Conservation (phyloP, 345 rosid species). For the Arabidopsis suecica region DNA sequence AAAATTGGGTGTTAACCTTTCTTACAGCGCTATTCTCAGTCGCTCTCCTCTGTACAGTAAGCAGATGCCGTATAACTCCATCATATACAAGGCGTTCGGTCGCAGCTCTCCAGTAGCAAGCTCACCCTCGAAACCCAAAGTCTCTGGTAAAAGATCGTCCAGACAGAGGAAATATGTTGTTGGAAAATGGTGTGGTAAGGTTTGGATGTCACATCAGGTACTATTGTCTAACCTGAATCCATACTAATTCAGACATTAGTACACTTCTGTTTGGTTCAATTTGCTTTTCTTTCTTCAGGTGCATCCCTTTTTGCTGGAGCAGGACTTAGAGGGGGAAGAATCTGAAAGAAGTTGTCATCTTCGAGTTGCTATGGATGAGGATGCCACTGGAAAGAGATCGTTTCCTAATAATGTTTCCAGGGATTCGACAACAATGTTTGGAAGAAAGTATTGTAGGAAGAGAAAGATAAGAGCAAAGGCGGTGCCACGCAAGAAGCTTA, state of each 20-base stretch:
- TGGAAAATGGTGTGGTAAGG: constrained; percentile 98
- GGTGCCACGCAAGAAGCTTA: constrained; percentile 55
- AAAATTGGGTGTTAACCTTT: constrained; percentile 86
- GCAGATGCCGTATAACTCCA: constrained; percentile 94
- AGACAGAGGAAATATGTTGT: constrained; percentile 83
- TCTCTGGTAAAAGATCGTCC: constrained; percentile 55
- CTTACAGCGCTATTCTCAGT: constrained; percentile 83
- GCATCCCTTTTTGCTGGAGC: constrained; percentile 67
- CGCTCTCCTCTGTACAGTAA: constrained; percentile 86
- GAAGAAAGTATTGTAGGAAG: constrained; percentile 67
- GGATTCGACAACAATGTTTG: constrained; percentile 44
- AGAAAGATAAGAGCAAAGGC: constrained; percentile 59
- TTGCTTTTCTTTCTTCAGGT: constrained; percentile 67
- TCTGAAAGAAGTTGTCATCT: constrained; percentile 54
- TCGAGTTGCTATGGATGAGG: constrained; percentile 51
- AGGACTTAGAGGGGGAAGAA: constrained; percentile 64
- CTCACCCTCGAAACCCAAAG: constrained; percentile 52
- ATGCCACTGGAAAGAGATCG: constrained; percentile 50
- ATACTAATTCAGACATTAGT: constrained; percentile 1
- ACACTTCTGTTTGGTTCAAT: constrained; percentile 20
- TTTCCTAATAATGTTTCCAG: constrained; percentile 42
- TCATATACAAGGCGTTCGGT: constrained; percentile 86
- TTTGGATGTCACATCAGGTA: constrained; percentile 99
- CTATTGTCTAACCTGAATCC: not conserved
- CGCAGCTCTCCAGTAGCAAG: constrained; percentile 59